Percentiles rank a stretch among this genome's conserved stretches.
Evolutionary conservation across 2,329 filamentous ascomycete genomes (phyloP).

Genomic region (Neoarthrinium moseri): DNA sequence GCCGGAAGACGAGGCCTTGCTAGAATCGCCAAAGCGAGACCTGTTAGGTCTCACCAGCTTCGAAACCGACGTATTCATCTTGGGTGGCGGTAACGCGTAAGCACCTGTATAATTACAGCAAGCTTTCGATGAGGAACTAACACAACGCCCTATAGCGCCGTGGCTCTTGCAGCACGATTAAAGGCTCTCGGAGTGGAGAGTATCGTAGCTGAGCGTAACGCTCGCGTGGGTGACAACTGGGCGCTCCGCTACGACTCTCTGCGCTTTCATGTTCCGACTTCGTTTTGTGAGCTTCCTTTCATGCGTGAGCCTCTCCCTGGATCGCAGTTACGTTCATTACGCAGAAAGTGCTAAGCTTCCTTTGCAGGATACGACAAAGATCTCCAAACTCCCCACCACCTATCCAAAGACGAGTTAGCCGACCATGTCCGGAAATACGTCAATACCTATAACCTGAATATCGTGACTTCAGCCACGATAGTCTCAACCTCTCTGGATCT

Average conservation of each 20-base stretch:
- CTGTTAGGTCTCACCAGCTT: constrained; percentile 15
- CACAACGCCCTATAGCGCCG: constrained; percentile 17
- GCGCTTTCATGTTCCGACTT: constrained; percentile 37
- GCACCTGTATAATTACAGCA: neutral
- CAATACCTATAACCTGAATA: constrained; percentile 28
- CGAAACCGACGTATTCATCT: constrained; percentile 31
- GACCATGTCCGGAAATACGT: constrained; percentile 24
- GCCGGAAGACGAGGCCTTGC: constrained; percentile 25
- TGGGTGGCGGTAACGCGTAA: constrained; percentile 33
- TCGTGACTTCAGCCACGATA: constrained; percentile 26
- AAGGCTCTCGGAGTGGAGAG: constrained; percentile 35
- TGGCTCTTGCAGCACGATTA: constrained; percentile 32
- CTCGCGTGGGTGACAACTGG: constrained; percentile 38
- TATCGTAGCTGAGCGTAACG: constrained; percentile 34
- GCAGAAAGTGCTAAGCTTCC: neutral
- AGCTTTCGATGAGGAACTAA: neutral
- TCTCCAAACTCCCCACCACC: constrained; percentile 14
- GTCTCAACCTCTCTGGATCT: constrained; percentile 22
- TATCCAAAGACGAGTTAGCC: constrained; percentile 23
- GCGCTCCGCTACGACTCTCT: constrained; percentile 34
- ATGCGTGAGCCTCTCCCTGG: constrained; percentile 19
- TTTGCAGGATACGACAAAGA: constrained; percentile 15
- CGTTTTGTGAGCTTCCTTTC: constrained; percentile 33
- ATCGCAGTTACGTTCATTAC: neutral
- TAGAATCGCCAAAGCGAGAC: constrained; percentile 17